These are phyloP conservation scores for Aureobasidium musti DNA, from an alignment of 2,329 filamentous ascomycete genomes.

Conservation along the genomic window DNA sequence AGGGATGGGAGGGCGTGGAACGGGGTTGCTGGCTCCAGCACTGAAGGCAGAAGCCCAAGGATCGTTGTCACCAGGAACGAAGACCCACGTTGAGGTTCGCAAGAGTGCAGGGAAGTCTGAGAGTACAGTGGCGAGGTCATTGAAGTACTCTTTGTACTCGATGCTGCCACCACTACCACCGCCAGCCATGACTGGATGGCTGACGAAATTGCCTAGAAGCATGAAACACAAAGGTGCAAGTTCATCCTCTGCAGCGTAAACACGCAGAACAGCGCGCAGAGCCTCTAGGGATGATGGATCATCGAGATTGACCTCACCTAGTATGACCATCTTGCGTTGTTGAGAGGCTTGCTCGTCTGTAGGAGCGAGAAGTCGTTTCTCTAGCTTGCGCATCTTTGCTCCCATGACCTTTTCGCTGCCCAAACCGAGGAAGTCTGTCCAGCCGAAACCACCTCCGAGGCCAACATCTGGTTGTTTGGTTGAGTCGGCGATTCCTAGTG, in stretches of 20 bases:
- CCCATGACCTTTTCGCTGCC: slow-evolving; percentile 86
- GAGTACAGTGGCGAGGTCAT: slow-evolving; percentile 78
- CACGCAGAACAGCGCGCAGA: slow-evolving; percentile 72
- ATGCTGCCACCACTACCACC: slow-evolving; percentile 77
- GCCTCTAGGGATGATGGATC: slow-evolving; percentile 78
- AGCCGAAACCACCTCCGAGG: slow-evolving; percentile 74
- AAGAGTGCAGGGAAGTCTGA: slow-evolving; percentile 82
- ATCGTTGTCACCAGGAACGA: slow-evolving; percentile 95
- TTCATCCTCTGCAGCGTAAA: slow-evolving; percentile 67
- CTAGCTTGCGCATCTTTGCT: slow-evolving; percentile 76
- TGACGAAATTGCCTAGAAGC: slow-evolving; percentile 80
- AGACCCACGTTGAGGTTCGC: slow-evolving; percentile 78
- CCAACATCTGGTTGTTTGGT: slow-evolving; percentile 38
- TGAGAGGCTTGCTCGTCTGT: slow-evolving; percentile 33
- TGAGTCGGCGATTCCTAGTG: slow-evolving; percentile 66
- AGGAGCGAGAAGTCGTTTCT: slow-evolving; percentile 63
- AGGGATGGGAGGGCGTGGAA: slow-evolving; percentile 73
- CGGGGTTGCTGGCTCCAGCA: slow-evolving; percentile 68
- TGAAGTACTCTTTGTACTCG: slow-evolving; percentile 96
- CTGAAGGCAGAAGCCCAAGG: slow-evolving; percentile 91
- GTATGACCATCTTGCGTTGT: slow-evolving; percentile 65
- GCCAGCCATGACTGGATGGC: slow-evolving; percentile 60
- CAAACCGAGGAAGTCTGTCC: slow-evolving; percentile 93
- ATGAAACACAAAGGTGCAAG: slow-evolving; percentile 68
- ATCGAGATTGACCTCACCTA: slow-evolving; percentile 86